Evolutionary conservation across 2,329 filamentous ascomycete genomes (phyloP), one percentile per base, ranked within the genome.

Genomic region (Botrytis sinoallii): DNA sequence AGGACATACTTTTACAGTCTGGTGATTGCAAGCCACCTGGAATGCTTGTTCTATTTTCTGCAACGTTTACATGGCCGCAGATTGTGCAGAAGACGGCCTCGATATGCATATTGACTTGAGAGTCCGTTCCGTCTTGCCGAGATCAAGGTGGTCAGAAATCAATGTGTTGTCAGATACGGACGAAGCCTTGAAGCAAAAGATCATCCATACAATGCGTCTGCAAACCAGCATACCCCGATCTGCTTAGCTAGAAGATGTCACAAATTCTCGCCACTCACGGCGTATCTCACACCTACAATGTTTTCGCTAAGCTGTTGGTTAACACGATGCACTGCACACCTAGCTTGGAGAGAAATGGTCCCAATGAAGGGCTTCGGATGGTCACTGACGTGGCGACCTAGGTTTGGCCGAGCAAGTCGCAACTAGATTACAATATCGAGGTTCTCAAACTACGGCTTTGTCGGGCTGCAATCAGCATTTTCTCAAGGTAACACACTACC

Each of bases 331-430:
- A 69, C 63, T 48, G 52, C 65, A 63, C 71, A 72, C 40, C 25
- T 72, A 73, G 67, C 68, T 76, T 75, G 71, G 75, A 77, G 65
- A 67, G 75, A 72, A 66, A 72, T 29, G 46, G 76, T 78, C 74
- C 77, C 75, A 79, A 77, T 77, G 73, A 73, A 69, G 75, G 74
- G 59, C 72, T 63, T 65, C 66, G 66, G 65, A 70, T 48, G 71
- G 71, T 61, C 72, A 78, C 76, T 79, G 77, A 81, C 79, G 80
- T 81, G 80, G 79, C 80, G 75, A 75, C 57, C 75, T 79, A 67
- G 78, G 68, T 78, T 77, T 81, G 80, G 79, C 74, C 78, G 74
- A 74, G 63, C 40, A 48, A 59, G 64, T 72, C 46, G 63, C 71
- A 69, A 46, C 48, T 72, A 72, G 63, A 72, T 72, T 68, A 60